Evolutionary conservation across 1,284 basidiomycete species (phyloP), one percentile per base, ranked within the genome.

Genomic region (Boletus sp.): DNA sequence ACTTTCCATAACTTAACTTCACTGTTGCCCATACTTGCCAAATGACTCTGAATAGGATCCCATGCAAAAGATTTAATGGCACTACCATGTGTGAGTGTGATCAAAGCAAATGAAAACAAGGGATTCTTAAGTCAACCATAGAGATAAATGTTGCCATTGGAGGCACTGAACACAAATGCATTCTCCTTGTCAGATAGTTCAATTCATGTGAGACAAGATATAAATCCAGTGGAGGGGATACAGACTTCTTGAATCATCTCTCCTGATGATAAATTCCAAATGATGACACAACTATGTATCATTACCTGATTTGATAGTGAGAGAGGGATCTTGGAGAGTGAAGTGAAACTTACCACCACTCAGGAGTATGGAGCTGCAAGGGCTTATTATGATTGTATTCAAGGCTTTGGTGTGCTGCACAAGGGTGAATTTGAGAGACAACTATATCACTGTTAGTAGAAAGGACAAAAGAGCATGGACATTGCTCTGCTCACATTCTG

Each of bases 231-330:
- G 6, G 54, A 60, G 3, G 49, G 59, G 14, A 52, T 17, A 23
- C 33, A 60, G 9, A 56, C 25, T 40, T 60, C 48, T 23, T 56
- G 54, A 23, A 33, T 19, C 49, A 56, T 60, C 48, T 60, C 35
- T 2, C 59, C 59, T 3, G 17, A 60, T 7, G 16, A n/a, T 3
- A 60, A 31, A 27, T 40, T 60, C 54, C 59, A 56, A 17, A 60
- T 4, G 23, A 60, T 35, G 6, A 60, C 35, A 4, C 31, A 17
- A 33, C 54, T n/a, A n/a, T n/a, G n/a, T 51, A 31, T 60, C 49
- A 14, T 56, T 60, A 7, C 54, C 59, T 60, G 19, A n/a, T n/a
- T n/a, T n/a, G n/a, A n/a, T n/a, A n/a, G n/a, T n/a, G n/a, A n/a
- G n/a, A n/a, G n/a, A n/a, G n/a, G n/a, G n/a, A n/a, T n/a, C n/a